Base-by-base conservation (phyloP, 768 basidiomycete genomes). In the Pisolithus sp. region DNA sequence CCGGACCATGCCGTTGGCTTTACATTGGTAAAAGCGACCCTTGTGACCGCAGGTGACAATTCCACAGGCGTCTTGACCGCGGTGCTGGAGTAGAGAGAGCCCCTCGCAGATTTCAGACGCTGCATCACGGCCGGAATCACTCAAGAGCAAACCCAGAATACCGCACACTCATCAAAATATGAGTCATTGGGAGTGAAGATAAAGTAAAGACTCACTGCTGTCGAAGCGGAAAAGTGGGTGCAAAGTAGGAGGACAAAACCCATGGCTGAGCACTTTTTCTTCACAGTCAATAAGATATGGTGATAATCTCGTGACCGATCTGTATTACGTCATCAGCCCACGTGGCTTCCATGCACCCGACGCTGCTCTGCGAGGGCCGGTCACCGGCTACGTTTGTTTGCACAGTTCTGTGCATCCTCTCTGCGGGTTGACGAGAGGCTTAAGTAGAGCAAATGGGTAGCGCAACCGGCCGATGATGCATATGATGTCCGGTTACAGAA, bases 1-100 rank as follows among this genome's bases (percentile, higher is more conserved):
- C 48, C 94, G 79, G 60, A 99, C 95, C 96, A 99, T 98, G 41
- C 96, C 96, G 64, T 98, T 99, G 24, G 93, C 92, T 71, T 99
- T 99, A 77, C 93, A 94, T 67, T 99, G 96, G 69, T 88, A 97
- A 65, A 99, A 88, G 41, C 93, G 83, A 24, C 96, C 96, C 65
- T 92, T 93, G 5, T 83, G 82, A 3, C 93, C 96, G 67, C 96
- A 94, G 31, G 96, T 99, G 53, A 99, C 85, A 62, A 98, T 86
- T 34, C 96, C 96, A 58, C 93, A 95, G 0, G 96, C 96, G 76
- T 99, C 96, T 68, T 99, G 95, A 12, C 95, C 96, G 58, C 95
- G 79, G 64, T 99, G 96, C 68, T 99, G 96, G 5, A 99, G 76
- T 38, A 99, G 75, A 21, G 93, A 89, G n/a, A 99, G 79, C 28